A percentile compares a stretch with the other conserved stretches of the same genome.
phyloP scores from a whole-genome alignment of 495 filamentous ascomycete species.

The Trichocladium uniseriatum region DNA sequence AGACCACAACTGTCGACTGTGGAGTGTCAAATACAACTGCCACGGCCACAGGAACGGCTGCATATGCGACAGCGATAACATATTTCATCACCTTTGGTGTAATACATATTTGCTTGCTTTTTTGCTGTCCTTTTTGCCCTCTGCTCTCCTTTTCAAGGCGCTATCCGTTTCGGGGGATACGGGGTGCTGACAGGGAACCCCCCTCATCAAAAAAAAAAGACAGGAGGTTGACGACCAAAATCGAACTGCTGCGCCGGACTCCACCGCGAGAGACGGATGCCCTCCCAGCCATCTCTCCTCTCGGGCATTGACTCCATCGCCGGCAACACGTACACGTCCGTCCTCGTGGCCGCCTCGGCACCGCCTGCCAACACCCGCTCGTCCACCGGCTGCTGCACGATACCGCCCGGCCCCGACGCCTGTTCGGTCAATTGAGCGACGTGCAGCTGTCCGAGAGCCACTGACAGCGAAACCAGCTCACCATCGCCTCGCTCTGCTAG shows the following conservation, averaged over 20 bases:
- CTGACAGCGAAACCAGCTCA: neutral
- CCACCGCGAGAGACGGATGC: constrained; percentile 28
- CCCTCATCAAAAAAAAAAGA: constrained; percentile 25
- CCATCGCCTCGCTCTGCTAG: neutral
- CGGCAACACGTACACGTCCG: constrained; percentile 6
- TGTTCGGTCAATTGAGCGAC: constrained; percentile 10
- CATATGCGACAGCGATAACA: neutral
- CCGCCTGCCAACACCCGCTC: constrained; percentile 6
- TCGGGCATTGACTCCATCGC: constrained; percentile 26
- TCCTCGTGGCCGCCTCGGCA: constrained; percentile 9
- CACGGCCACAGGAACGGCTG: neutral
- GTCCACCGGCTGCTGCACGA: constrained; percentile 6
- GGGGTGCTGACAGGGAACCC: constrained; percentile 18
- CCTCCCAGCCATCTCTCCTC: constrained; percentile 30
- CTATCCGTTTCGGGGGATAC: constrained; percentile 8
- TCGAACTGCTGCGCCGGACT: constrained; percentile 21
- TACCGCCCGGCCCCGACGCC: constrained; percentile 9
- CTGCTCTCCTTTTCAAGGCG: constrained; percentile 1
- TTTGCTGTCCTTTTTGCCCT: neutral
- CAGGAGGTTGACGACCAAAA: constrained; percentile 25
- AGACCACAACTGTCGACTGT: neutral
- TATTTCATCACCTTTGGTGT: neutral
- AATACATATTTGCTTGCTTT: neutral
- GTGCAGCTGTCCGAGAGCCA: neutral
- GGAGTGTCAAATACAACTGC: neutral